These are phyloP conservation scores for Grigorovia jiainica DNA, from an alignment of 805 yeast genomes.

Conservation along the genomic window DNA sequence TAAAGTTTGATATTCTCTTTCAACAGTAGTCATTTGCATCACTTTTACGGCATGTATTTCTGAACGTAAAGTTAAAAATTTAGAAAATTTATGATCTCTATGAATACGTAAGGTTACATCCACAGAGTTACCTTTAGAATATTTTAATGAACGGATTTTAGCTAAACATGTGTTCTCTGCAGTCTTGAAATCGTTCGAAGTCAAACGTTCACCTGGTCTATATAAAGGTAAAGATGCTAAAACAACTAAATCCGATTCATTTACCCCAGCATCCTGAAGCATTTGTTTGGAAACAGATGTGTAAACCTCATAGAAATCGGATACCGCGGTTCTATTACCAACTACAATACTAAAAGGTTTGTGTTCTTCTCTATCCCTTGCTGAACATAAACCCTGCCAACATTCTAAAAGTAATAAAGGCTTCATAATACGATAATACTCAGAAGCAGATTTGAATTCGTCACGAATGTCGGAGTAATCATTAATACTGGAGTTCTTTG, in stretches of 20 bases:
- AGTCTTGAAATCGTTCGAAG: conserved; percentile 27
- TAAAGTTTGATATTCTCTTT: conserved; percentile 82
- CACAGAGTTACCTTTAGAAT: conserved; percentile 50
- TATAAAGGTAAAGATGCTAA: conserved; percentile 43
- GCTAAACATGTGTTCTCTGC: conserved; percentile 59
- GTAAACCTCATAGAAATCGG: conserved; percentile 80
- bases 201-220: conserved; percentile 18
- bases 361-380: conserved; percentile 48
- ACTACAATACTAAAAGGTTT: conserved; percentile 56
- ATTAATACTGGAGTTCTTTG: conserved; percentile 39
- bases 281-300: conserved; percentile 52
- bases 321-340: conserved; percentile 76
- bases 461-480: conserved; percentile 43
- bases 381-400: conserved; percentile 81
- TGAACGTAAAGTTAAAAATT: conserved; percentile 51
- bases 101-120: conserved; percentile 69
- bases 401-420: conserved; percentile 83
- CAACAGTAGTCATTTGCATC: conserved; percentile 83
- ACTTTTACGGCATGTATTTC: conserved; percentile 61
- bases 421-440: conserved; percentile 59
- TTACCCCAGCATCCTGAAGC: conserved; percentile 42
- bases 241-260: conserved; percentile 71
- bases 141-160: conserved; percentile 64
- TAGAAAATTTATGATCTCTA: conserved; percentile 36
- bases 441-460: conserved; percentile 46